A percentile compares a stretch with the other conserved stretches of the same genome.
phyloP scores from a whole-genome alignment of 2,329 filamentous ascomycete genomes.

The Clonostachys solani region DNA sequence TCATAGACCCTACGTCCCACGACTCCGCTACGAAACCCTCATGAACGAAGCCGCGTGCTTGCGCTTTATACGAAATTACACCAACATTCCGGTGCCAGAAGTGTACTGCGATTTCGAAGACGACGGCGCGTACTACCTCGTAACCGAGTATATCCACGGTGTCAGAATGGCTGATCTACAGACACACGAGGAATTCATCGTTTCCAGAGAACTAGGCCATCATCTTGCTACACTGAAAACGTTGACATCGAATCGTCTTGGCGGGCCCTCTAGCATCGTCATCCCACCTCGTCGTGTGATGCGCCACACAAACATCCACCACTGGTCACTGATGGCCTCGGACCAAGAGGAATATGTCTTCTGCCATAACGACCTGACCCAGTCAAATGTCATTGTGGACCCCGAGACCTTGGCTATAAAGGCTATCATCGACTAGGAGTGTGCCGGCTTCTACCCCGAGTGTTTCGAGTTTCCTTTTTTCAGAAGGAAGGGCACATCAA shows the following conservation, averaged over 20 bases:
- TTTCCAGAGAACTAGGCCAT: slow-evolving; percentile 17
- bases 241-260: slow-evolving; percentile 15
- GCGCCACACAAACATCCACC: slow-evolving; percentile 10
- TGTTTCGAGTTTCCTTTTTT: slow-evolving; percentile 14
- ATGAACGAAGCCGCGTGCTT: slow-evolving; percentile 20
- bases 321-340: slow-evolving; percentile 12
- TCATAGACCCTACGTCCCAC: slow-evolving; percentile 19
- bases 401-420: slow-evolving; percentile 19
- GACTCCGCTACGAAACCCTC: slow-evolving; percentile 16
- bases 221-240: slow-evolving; percentile 15
- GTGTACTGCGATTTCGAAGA: slow-evolving; percentile 19
- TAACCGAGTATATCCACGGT: slow-evolving; percentile 20
- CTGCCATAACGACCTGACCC: slow-evolving; percentile 14
- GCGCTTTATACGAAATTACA: slow-evolving; percentile 13
- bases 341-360: slow-evolving; percentile 11
- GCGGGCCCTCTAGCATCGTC: slow-evolving; percentile 21
- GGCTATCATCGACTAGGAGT: slow-evolving; percentile 33
- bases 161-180: slow-evolving; percentile 17
- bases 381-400: slow-evolving; percentile 12
- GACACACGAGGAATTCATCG: slow-evolving; percentile 12
- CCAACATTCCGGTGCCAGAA: slow-evolving; percentile 18
- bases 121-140: slow-evolving; percentile 19
- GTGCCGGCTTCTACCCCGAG: slow-evolving; percentile 24
- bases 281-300: slow-evolving; percentile 21
- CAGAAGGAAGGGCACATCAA: slow-evolving; percentile 10